Base-by-base conservation (phyloP, 257 asterid species). In the Solanum pimpinellifolium region DNA sequence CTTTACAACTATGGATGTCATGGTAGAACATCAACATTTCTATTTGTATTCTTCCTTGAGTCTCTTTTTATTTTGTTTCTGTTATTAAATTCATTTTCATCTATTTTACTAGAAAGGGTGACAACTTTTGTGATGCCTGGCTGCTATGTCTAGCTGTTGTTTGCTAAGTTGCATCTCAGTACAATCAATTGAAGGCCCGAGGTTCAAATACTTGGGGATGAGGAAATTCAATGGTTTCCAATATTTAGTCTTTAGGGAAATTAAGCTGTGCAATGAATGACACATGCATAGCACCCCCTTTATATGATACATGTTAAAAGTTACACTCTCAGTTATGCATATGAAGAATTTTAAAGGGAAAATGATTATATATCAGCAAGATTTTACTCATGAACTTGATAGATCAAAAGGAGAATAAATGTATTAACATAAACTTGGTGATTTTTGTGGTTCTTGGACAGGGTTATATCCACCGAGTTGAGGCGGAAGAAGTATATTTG, bases 401-500 rank as follows among this genome's bases (percentile, higher is more conserved):
- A 44, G 42, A 27, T 78, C 42, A 78, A 77, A 44, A 77, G 42
- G 21, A 78, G 66, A 9, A 74, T 21, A 74, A 44, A 80, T 44
- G 62, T 72, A 39, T 73, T 52, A 41, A 69, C 84, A 52, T 52
- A 35, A 25, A 86, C 31, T 72, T 73, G 70, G 69, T 85, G 70
- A n/a, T 31, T 85, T 85, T 62, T 65, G 59, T 83, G 80, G 42
- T 77, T 90, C 68, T 73, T 86, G 39, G 59, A 86, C 95, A 95
- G 98, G 99, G 98, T 39, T 94, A 83, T 90, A 93, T 96, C 86
- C 92, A 95, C 86, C 92, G 94, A 42, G 98, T 96, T 18, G 97
- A 95, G 89, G 98, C 99, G 5, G 98, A 95, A 89, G 94, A 94
- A 88, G 92, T 96, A 88, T 88, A 85, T 84, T 85, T 96, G 91